Evolutionary conservation across 192 early-diverging fungal genomes (phyloP).

Genomic region (Rhizophagus sp.): DNA sequence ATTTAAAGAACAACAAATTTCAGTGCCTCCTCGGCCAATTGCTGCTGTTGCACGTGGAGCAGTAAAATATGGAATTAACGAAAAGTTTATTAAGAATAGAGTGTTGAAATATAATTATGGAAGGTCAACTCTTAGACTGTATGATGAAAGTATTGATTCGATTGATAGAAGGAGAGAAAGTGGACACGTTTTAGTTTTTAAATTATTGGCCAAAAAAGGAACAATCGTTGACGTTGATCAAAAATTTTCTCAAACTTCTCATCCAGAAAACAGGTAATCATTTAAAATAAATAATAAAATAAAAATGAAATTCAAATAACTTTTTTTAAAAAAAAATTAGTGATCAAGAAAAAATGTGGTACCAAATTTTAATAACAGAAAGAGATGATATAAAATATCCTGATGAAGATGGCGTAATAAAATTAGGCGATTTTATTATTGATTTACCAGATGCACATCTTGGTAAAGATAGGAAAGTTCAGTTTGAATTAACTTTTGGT

Average conservation of each 20-base stretch:
- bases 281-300: not conserved
- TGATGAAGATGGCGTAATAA: not conserved
- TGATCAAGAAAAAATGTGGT: not conserved
- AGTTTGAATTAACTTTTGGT: conserved; percentile 8
- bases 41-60: conserved; percentile 54
- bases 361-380: not conserved
- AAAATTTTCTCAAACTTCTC: not conserved
- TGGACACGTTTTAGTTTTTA: not conserved
- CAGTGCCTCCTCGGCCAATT: conserved; percentile 50
- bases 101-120: conserved; percentile 19
- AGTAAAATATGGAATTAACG: conserved; percentile 37
- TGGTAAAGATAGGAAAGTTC: not conserved
- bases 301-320: conserved; percentile 19
- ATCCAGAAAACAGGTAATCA: not conserved
- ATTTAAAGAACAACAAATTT: conserved; percentile 41
- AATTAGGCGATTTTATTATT: not conserved
- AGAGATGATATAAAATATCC: not conserved
- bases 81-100: not conserved
- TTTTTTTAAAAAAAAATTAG: not conserved
- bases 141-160: not conserved
- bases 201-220: not conserved
- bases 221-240: conserved; percentile 4
- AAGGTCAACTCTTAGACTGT: conserved; percentile 19
- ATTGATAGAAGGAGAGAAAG: not conserved
- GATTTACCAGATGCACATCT: not conserved